Base-by-base conservation (phyloP, 1,139 yeast species). In the Candida smagusa region DNA sequence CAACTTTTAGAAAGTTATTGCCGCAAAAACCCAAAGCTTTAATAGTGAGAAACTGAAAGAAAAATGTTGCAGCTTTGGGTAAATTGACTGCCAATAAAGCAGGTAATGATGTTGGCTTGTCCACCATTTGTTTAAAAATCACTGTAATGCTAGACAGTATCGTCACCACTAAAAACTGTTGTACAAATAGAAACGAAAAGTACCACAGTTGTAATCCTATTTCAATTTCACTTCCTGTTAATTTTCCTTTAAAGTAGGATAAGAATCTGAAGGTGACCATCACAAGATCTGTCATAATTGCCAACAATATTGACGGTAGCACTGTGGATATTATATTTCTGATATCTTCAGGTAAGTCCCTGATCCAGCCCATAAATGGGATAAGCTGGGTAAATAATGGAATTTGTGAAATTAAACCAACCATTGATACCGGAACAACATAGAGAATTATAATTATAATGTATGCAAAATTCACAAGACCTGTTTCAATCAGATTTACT, bases 1-100 rank as follows among this genome's bases (percentile, higher is more conserved):
- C 72, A 11, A 79, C 63, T 50, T 83, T 76, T 22, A 85, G 52
- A 35, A 86, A 69, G 46, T 78, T 79, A 41, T 75, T 79, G 0
- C 95, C 95, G 47, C 84, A 77, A 46, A 82, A 76, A 1, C 89
- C 73, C 43, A 87, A 65, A 0, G 95, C 92, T 56, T 85, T 80
- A 30, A 87, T 65, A 1, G 87, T 67, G 25, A 86, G 67, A 49
- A 80, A 84, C 4, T 89, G 84, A 53, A 82, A 81, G 61, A 86
- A 87, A 52, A 87, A 87, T 37, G 83, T 84, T 1, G 95, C 84
- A 16, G 94, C 82, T 52, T 83, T 84, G 0, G 96, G 95, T 32
- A 87, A 63, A 50, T 86, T 85, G 5, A 74, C 68, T 0, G 95
- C 95, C 33, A 87, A 61, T 37, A 86, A 59, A 4, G 78, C 67